Base-by-base conservation (phyloP, 345 rosid species). In the Citrus mangshanensis region DNA sequence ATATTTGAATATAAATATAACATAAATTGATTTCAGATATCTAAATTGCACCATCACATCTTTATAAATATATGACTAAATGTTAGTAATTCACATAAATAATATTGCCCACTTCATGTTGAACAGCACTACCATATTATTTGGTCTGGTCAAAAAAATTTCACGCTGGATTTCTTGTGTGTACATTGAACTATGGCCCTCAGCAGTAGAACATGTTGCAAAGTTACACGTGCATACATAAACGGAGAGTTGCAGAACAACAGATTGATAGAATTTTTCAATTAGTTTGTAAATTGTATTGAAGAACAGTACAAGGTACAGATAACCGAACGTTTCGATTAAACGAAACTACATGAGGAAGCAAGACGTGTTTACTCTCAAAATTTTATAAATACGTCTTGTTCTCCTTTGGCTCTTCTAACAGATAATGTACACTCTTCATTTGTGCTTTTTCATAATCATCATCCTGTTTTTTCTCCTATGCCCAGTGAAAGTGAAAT, bases 341-440 rank as follows among this genome's bases (percentile, higher is more conserved):
- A 21, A 6, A 7, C 46, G 51, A 55, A 42, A 74, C 80, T 65
- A 68, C 73, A 81, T 34, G 75, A 46, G 51, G 51, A 63, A 30
- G 32, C 65, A 71, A 70, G 76, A 32, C 71, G 68, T 66, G 54
- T 69, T 68, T 49, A 70, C 76, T 72, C 76, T 68, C 83, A 85
- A 84, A 85, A 81, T 72, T 81, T 28, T 42, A 60, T 80, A 64
- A 83, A 77, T 68, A 77, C 67, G 77, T 60, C 84, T 78, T 73
- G 68, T 67, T 74, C 82, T 72, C 69, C 66, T 75, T 78, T 58
- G 61, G 72, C 82, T 77, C 81, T 79, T 72, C 81, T 75, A 55
- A 80, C 73, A 69, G 18, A 30, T 77, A 78, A 83, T 88, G 82
- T 85, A 82, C 87, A 84, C 68, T 64, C 78, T 72, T 19, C 37